Evolutionary conservation across 352 stramenopile species (phyloP), one percentile per base, ranked within the genome.

Genomic region (Plasmopara halstedii): DNA sequence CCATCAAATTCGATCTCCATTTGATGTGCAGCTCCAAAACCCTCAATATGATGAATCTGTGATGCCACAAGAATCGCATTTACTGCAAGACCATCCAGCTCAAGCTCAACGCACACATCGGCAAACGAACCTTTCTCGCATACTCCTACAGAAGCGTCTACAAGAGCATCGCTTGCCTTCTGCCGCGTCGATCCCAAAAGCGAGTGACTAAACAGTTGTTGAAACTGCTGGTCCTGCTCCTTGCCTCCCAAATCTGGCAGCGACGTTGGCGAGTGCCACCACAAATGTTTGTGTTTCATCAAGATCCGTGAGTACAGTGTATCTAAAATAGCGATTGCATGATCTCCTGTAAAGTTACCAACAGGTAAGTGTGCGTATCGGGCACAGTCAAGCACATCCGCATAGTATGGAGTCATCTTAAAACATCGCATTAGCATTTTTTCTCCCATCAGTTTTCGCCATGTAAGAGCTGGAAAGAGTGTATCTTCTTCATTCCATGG

Each of bases 311-410:
- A 85, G 56, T 98, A 97, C 20, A 97, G 56, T 0, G 96, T 91
- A 60, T 99, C 96, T 37, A 95, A 88, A 41, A 98, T 89, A 10
- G 79, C 76, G 14, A 95, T 77, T 21, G 85, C 81, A 41, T 95
- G 79, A 43, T 99, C 95, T 6, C 78, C 72, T 2, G 77, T 86
- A 26, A 99, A 78, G 64, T 99, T 98, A 4, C 93, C 94, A 4
- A 98, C 69, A 3, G 96, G 96, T 25, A 99, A 54, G 46, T 98
- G 90, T 22, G 87, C 87, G 33, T 94, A 95, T 14, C 80, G 64
- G 6, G 85, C 83, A 56, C 74, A 92, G 6, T 76, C 68, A 5
- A 95, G 56, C n/a, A 92, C 65, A 21, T 98, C 89, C 29, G 94
- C 71, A 21, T 97, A 85, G 59, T 92, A 97, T 21, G 78, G 58